Conservation (phyloP, 1,139 yeast species). For the Yueomyces sp. region DNA sequence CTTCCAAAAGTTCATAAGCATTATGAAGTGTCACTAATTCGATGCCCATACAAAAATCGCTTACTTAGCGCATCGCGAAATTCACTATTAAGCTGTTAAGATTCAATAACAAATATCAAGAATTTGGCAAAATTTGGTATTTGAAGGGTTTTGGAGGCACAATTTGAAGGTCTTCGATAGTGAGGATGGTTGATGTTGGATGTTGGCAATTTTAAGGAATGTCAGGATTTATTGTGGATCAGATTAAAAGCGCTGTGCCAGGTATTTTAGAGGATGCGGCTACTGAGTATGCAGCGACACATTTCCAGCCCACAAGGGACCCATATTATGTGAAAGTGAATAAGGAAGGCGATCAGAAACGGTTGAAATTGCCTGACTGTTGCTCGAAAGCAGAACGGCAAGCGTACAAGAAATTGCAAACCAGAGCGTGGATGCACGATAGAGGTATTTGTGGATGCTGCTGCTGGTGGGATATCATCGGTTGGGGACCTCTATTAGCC, state of each 20-base stretch:
- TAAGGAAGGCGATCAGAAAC: slow-evolving; percentile 34
- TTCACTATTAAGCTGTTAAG: too few species aligned
- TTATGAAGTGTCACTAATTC: too few species aligned
- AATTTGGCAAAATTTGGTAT: too few species aligned
- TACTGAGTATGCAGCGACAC: slow-evolving; percentile 17
- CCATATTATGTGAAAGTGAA: slow-evolving; percentile 46
- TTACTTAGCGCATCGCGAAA: too few species aligned
- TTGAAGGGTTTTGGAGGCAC: too few species aligned
- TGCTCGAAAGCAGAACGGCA: slow-evolving; percentile 50
- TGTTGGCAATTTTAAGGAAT: neutral
- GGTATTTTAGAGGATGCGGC: slow-evolving; percentile 16
- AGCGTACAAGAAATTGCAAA: slow-evolving; percentile 61
- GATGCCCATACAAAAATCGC: too few species aligned
- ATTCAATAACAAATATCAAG: too few species aligned
- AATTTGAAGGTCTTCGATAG: too few species aligned
- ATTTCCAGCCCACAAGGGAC: slow-evolving; percentile 30
- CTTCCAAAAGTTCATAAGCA: too few species aligned
- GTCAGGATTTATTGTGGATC: slow-evolving; percentile 5
- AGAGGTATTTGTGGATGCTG: slow-evolving; percentile 62
- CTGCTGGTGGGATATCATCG: slow-evolving; percentile 67
- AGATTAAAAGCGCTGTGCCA: slow-evolving; percentile 6
- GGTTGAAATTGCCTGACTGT: slow-evolving; percentile 43
- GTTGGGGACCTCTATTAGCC: slow-evolving; percentile 58
- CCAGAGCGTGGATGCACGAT: slow-evolving; percentile 78
- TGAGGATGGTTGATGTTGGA: too few species aligned